Evolutionary conservation across 2,329 filamentous ascomycete species (phyloP).

Genomic region (Endoconidiophora laricicola): DNA sequence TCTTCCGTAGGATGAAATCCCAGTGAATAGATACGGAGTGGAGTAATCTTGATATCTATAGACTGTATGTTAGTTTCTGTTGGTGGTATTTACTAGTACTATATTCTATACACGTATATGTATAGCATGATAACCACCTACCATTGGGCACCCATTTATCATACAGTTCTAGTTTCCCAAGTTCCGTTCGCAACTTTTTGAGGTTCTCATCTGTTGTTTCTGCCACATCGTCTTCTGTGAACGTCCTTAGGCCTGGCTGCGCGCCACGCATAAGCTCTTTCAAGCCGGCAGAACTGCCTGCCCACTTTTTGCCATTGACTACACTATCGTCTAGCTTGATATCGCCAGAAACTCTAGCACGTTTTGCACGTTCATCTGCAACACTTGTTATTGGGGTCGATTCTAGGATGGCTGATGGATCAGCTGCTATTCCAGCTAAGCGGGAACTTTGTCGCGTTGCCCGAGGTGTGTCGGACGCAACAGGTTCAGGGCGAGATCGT

Average conservation of each 20-base stretch:
- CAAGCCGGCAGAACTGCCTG: conserved; percentile 49
- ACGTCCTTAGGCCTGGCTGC: conserved; percentile 68
- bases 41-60: conserved; percentile 75
- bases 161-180: conserved; percentile 65
- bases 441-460: conserved; percentile 42
- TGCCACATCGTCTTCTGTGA: conserved; percentile 66
- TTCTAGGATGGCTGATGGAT: conserved; percentile 14
- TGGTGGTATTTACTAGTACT: background rate
- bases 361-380: conserved; percentile 38
- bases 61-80: background rate
- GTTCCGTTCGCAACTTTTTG: conserved; percentile 54
- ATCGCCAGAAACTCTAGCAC: conserved; percentile 33
- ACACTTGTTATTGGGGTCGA: conserved; percentile 17
- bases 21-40: conserved; percentile 72
- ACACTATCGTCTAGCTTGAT: conserved; percentile 61
- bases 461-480: conserved; percentile 30
- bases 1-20: conserved; percentile 74
- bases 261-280: conserved; percentile 44
- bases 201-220: conserved; percentile 64
- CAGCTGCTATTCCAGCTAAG: conserved; percentile 36
- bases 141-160: conserved; percentile 69
- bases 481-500: conserved; percentile 20
- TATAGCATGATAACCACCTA: conserved; percentile 22
- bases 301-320: conserved; percentile 65
- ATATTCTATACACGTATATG: background rate